These are phyloP conservation scores for Capsicum pubescens DNA, from an alignment of 257 asterid species.

Conservation along the genomic window DNA sequence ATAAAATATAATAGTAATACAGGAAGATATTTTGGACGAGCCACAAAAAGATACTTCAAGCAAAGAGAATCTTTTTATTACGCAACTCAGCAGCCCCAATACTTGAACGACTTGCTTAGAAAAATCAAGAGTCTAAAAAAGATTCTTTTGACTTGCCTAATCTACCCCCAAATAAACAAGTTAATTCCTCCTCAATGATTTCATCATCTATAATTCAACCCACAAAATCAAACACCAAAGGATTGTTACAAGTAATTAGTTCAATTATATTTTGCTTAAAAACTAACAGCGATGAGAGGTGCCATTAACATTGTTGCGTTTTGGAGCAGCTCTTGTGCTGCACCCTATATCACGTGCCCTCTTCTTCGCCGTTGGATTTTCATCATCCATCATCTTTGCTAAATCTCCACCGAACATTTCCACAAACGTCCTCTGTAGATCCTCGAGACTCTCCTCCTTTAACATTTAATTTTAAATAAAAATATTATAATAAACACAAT, in stretches of 20 bases:
- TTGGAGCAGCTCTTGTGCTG: constrained; percentile 44
- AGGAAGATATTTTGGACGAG: background rate
- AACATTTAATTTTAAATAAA: background rate
- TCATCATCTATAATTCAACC: background rate
- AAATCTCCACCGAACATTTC: constrained; percentile 89
- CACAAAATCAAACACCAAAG: background rate
- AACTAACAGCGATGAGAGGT: background rate
- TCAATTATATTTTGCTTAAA: too few species aligned
- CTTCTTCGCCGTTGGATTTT: constrained; percentile 54
- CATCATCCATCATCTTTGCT: constrained; percentile 50
- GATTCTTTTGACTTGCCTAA: background rate
- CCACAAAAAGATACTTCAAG: background rate
- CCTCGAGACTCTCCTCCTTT: constrained; percentile 90
- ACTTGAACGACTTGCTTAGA: background rate
- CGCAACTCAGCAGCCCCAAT: background rate
- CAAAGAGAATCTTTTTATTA: background rate
- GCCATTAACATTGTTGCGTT: constrained; percentile 33
- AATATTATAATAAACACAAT: background rate
- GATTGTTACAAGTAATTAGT: background rate
- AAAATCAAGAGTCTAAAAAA: background rate
- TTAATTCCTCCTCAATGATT: background rate
- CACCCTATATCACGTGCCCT: constrained; percentile 52
- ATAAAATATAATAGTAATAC: background rate
- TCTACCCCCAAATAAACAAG: constrained; percentile 14
- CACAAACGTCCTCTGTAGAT: constrained; percentile 77